Conservation (phyloP, 1,284 basidiomycete genomes). For the Microbotryum silenes-acaulis region DNA sequence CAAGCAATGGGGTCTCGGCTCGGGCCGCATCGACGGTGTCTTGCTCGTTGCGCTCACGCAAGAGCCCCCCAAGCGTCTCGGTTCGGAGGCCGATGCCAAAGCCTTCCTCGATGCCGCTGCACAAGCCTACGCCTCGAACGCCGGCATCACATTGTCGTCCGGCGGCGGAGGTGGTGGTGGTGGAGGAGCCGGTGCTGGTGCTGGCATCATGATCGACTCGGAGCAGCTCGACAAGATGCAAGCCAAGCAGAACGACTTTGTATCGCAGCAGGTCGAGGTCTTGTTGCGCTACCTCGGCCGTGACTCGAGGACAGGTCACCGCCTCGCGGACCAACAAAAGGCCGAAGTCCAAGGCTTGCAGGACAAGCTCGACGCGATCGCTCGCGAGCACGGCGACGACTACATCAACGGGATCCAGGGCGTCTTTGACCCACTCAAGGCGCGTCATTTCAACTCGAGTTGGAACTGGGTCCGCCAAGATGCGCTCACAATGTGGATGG, state of each 20-base stretch:
- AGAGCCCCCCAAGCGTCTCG: slow-evolving; percentile 89
- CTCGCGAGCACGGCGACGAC: slow-evolving; percentile 79
- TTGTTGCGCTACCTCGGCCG: slow-evolving; percentile 92
- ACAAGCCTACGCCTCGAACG: slow-evolving; percentile 70
- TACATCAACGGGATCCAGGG: slow-evolving; percentile 95
- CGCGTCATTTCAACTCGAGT: slow-evolving; percentile 92
- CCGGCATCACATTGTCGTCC: slow-evolving; percentile 73
- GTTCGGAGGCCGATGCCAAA: slow-evolving; percentile 85
- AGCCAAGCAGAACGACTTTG: slow-evolving; percentile 83
- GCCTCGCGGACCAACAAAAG: slow-evolving; percentile 80
- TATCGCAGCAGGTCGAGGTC: slow-evolving; percentile 84
- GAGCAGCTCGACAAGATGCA: slow-evolving; percentile 98
- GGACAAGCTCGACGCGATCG: slow-evolving; percentile 76
- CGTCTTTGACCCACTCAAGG: slow-evolving; percentile 87
- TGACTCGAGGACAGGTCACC: slow-evolving; percentile 84
- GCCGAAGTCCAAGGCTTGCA: slow-evolving; percentile 64
- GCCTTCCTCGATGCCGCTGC: slow-evolving; percentile 85
- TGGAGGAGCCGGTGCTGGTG: slow-evolving; percentile 33
- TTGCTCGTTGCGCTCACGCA: slow-evolving; percentile 82
- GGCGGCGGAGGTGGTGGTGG: slow-evolving; percentile 45
- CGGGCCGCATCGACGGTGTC: slow-evolving; percentile 80
- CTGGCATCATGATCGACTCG: slow-evolving; percentile 69
- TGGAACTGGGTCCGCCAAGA: slow-evolving; percentile 97
- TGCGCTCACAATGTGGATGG: slow-evolving; percentile 90
- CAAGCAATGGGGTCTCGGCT: slow-evolving; percentile 88